Conservation (phyloP, 805 yeast genomes). For the Yarrowia sp. region DNA sequence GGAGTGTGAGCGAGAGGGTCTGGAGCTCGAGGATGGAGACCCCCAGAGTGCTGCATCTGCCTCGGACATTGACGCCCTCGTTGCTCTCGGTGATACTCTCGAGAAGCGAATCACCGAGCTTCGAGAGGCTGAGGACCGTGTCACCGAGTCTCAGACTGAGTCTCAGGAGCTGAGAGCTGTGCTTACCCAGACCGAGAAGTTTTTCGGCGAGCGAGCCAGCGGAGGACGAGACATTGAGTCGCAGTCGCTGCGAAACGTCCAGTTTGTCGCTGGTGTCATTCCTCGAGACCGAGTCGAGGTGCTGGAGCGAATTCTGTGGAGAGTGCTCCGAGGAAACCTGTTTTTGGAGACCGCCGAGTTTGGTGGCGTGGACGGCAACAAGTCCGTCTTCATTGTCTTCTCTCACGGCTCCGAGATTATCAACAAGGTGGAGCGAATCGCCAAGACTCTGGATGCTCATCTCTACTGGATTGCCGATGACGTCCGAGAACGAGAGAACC, state of each 20-base stretch:
- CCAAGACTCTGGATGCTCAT: slow-evolving; percentile 86
- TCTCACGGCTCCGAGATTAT: slow-evolving; percentile 83
- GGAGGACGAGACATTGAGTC: slow-evolving; percentile 22
- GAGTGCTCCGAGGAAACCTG: slow-evolving; percentile 89
- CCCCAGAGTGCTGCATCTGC: slow-evolving; percentile 43
- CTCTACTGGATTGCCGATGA: slow-evolving; percentile 61
- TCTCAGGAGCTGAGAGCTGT: slow-evolving; percentile 72
- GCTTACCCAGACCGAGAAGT: slow-evolving; percentile 46
- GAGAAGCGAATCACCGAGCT: slow-evolving; percentile 76
- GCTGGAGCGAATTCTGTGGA: slow-evolving; percentile 83
- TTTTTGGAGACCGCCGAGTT: slow-evolving; percentile 73
- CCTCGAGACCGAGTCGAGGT: slow-evolving; percentile 64
- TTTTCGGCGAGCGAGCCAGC: slow-evolving; percentile 44
- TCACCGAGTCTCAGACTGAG: slow-evolving; percentile 60
- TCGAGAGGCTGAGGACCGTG: slow-evolving; percentile 62
- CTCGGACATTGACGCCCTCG: slow-evolving; percentile 69
- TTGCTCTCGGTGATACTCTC: slow-evolving; percentile 57
- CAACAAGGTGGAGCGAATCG: slow-evolving; percentile 71
- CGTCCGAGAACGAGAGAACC: slow-evolving; percentile 41
- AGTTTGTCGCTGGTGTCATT: slow-evolving; percentile 78
- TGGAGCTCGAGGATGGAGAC: slow-evolving; percentile 43
- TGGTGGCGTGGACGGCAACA: slow-evolving; percentile 68
- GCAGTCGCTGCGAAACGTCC: slow-evolving; percentile 38
- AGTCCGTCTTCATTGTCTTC: slow-evolving; percentile 82
- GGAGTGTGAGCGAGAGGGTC: slow-evolving; percentile 37